Percentiles rank a stretch among this genome's conserved stretches.
phyloP scores from a whole-genome alignment of 78 protist genomes.

The Monocercomonoides exilis region DNA sequence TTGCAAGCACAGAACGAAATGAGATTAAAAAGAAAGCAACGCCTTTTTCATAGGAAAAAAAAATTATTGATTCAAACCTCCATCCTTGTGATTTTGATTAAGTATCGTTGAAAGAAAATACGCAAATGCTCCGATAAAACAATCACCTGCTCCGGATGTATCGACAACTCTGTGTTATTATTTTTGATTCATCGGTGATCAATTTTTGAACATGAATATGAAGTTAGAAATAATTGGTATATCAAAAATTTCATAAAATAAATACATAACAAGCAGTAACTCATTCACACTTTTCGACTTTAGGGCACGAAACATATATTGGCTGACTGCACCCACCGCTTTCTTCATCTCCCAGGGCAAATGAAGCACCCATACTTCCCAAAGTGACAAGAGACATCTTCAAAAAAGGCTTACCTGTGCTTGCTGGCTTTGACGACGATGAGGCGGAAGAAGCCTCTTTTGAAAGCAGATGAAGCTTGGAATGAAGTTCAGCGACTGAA shows the following conservation, averaged over 20 bases:
- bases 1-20: neutral
- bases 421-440: neutral
- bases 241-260: neutral
- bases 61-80: neutral
- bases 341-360: neutral
- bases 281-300: neutral
- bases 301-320: neutral
- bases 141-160: slow-evolving; percentile 7
- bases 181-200: too few relatives aligned
- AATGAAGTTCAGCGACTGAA: too few relatives aligned
- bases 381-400: neutral
- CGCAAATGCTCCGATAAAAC: neutral
- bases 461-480: too few relatives aligned
- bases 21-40: neutral
- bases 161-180: slow-evolving; percentile 3
- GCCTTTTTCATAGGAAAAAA: neutral
- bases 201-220: too few relatives aligned
- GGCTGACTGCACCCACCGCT: neutral
- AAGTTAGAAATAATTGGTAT: neutral
- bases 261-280: neutral
- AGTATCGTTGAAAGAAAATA: neutral
- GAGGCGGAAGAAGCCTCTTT: neutral
- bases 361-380: neutral
- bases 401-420: too few relatives aligned
- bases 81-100: neutral